Percentiles rank a stretch among this genome's conserved stretches.
Conservation (phyloP, 306 rosid genomes). For the Pterocarpus santalinus region DNA sequence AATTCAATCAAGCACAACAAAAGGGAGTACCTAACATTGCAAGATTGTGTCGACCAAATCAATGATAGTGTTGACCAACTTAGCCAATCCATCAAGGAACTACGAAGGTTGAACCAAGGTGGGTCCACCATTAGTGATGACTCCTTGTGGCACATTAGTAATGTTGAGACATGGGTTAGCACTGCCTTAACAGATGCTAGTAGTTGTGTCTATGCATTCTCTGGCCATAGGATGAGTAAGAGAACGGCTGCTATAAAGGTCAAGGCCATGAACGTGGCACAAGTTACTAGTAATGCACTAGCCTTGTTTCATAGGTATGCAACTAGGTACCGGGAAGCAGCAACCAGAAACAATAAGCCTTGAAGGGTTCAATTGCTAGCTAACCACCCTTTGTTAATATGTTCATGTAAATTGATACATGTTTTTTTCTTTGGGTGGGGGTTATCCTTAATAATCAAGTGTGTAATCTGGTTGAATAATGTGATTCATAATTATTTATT, state of each 20-base stretch:
- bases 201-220: conserved; percentile 56
- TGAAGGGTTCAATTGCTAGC: background rate
- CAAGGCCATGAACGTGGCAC: conserved; percentile 66
- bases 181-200: conserved; percentile 69
- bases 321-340: conserved; percentile 36
- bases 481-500: conserved; percentile 1
- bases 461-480: background rate
- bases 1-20: conserved; percentile 35
- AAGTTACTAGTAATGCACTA: conserved; percentile 67
- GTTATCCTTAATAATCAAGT: background rate
- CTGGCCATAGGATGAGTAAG: conserved; percentile 60
- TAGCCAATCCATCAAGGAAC: conserved; percentile 57
- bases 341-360: conserved; percentile 32
- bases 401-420: conserved; percentile 39
- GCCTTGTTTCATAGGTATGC: conserved; percentile 69
- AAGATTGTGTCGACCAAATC: conserved; percentile 67
- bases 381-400: conserved; percentile 40
- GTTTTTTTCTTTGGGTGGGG: conserved; percentile 50
- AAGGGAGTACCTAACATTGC: conserved; percentile 46
- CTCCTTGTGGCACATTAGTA: conserved; percentile 69
- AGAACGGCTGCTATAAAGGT: conserved; percentile 61
- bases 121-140: conserved; percentile 34
- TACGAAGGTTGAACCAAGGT: conserved; percentile 34
- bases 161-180: conserved; percentile 74
- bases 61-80: conserved; percentile 67